A percentile compares a stretch with the other conserved stretches of the same genome.
Evolutionary conservation across 169 alveolate species (phyloP).

Genomic region (Plasmodium reichenowi): DNA sequence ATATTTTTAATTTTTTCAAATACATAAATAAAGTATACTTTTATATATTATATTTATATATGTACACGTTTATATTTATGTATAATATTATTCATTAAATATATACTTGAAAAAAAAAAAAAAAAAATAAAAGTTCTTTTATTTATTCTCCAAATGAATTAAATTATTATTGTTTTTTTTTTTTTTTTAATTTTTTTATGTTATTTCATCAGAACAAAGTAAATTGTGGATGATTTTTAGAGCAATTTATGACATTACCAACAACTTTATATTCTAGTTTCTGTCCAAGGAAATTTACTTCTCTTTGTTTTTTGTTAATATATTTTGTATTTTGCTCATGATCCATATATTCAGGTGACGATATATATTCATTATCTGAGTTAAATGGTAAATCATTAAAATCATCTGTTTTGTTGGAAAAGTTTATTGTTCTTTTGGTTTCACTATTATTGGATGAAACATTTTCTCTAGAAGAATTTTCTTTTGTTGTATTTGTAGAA

Average conservation of each 20-base stretch:
- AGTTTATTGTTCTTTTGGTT: constrained; percentile 46
- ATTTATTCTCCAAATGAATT: not conserved
- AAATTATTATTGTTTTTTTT: not conserved
- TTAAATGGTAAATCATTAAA: constrained; percentile 41
- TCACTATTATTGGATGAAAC: constrained; percentile 67
- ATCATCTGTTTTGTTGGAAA: constrained; percentile 60
- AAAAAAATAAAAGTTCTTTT: constrained; percentile 6
- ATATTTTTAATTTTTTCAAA: constrained; percentile 29
- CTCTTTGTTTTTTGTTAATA: constrained; percentile 38
- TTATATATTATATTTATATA: not conserved
- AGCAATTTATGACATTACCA: constrained; percentile 37
- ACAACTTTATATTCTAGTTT: constrained; percentile 55
- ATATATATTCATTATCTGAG: constrained; percentile 52
- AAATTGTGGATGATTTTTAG: constrained; percentile 49
- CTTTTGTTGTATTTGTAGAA: constrained; percentile 51
- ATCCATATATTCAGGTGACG: constrained; percentile 61
- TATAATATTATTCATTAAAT: too few species aligned
- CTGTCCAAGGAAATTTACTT: constrained; percentile 52
- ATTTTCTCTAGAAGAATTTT: constrained; percentile 57
- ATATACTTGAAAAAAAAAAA: not conserved
- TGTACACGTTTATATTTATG: too few species aligned
- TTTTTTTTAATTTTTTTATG: not conserved
- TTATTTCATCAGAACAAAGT: constrained; percentile 26
- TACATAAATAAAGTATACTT: not conserved
- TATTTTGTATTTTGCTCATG: constrained; percentile 36